These are phyloP conservation scores for Nitzschia sp. DNA, from an alignment of 108 stramenopile species.

Conservation along the genomic window DNA sequence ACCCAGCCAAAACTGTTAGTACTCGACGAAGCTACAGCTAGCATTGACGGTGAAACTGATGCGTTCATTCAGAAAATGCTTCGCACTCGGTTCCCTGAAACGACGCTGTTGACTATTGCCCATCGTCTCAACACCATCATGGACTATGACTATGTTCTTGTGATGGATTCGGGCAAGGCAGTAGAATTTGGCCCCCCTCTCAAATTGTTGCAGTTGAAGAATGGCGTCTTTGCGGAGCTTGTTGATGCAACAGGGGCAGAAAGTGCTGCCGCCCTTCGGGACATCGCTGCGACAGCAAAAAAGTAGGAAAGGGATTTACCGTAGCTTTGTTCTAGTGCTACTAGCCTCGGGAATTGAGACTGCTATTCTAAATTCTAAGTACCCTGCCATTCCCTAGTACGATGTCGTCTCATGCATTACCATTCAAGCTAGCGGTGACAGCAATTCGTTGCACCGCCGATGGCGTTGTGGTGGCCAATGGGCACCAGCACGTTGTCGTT, in stretches of 20 bases:
- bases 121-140: conserved; percentile 93
- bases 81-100: conserved; percentile 73
- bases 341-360: too few relatives aligned
- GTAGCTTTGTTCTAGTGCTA: too few relatives aligned
- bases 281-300: conserved; percentile 35
- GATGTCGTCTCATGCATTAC: too few relatives aligned
- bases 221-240: conserved; percentile 75
- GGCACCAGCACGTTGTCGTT: too few relatives aligned
- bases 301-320: too few relatives aligned
- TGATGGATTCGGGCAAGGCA: conserved; percentile 86
- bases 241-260: conserved; percentile 80
- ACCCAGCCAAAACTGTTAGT: conserved; percentile 71
- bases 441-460: too few relatives aligned
- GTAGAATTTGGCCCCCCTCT: conserved; percentile 84
- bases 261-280: conserved; percentile 55
- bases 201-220: conserved; percentile 56
- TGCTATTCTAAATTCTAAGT: too few relatives aligned
- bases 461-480: too few relatives aligned
- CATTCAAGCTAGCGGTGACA: too few relatives aligned
- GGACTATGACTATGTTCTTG: conserved; percentile 90
- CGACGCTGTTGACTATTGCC: conserved; percentile 91
- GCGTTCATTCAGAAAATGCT: conserved; percentile 89
- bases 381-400: too few relatives aligned
- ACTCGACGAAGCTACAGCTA: conserved; percentile 79
- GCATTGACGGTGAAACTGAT: conserved; percentile 82